Percentiles rank a stretch among this genome's conserved stretches.
phyloP scores from a whole-genome alignment of 345 rosid species.

The Gossypioides kirkii region DNA sequence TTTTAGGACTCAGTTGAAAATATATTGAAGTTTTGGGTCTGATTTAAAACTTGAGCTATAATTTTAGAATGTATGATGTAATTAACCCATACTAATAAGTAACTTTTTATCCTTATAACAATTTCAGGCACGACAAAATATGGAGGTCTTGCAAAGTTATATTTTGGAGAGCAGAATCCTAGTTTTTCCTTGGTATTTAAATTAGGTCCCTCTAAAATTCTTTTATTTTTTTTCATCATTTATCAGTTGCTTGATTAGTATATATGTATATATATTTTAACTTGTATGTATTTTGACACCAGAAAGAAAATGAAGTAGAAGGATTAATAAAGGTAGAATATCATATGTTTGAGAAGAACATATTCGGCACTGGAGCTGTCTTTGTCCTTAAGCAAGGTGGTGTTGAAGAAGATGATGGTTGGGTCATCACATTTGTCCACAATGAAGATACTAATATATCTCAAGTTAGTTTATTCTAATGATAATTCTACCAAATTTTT shows the following conservation, averaged over 20 bases:
- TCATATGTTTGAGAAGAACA: constrained; percentile 33
- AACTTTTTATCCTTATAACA: background rate
- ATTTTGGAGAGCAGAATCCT: constrained; percentile 28
- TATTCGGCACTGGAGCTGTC: constrained; percentile 39
- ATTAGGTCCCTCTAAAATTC: background rate
- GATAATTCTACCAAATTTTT: too few species aligned
- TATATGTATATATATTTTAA: background rate
- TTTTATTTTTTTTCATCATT: background rate
- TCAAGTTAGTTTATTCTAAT: constrained; percentile 24
- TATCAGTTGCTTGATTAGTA: background rate
- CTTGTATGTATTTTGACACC: background rate
- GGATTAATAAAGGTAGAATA: constrained; percentile 33
- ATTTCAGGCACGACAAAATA: constrained; percentile 37
- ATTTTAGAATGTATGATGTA: background rate
- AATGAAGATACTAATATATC: constrained; percentile 34
- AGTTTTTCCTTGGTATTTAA: background rate
- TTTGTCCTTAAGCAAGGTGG: constrained; percentile 33
- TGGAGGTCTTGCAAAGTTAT: constrained; percentile 50
- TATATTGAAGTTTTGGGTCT: background rate
- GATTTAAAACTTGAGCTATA: background rate
- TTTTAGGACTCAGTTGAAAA: too few species aligned
- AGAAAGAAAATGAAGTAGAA: constrained; percentile 5
- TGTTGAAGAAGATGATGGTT: constrained; percentile 49
- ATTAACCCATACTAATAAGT: background rate
- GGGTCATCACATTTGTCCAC: constrained; percentile 46